phyloP scores from a whole-genome alignment of 371 early-diverging fungal genomes.

The Rhizopus delemar region DNA sequence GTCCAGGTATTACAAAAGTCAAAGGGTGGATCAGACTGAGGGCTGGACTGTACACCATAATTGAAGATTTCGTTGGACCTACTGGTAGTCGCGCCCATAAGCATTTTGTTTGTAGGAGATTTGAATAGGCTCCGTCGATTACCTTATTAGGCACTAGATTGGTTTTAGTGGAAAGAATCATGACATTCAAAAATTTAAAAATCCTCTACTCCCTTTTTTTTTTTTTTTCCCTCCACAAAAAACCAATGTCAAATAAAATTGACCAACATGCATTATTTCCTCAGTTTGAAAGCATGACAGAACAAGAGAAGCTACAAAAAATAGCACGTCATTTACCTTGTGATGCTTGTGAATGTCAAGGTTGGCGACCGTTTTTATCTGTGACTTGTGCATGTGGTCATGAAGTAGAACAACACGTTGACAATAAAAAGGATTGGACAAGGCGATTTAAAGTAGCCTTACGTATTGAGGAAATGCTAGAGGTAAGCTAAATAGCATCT shows the following conservation, averaged over 20 bases:
- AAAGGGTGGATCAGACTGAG: no score
- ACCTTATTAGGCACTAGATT: no score
- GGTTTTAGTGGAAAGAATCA: no score
- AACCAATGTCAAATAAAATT: not conserved
- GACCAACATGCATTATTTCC: constrained; percentile 23
- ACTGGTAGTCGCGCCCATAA: no score
- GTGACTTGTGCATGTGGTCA: constrained; percentile 48
- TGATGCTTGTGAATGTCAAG: constrained; percentile 42
- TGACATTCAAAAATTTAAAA: no score
- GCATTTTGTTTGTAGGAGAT: no score
- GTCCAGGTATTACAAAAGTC: no score
- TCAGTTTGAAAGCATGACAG: constrained; percentile 21
- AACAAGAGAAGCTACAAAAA: constrained; percentile 44
- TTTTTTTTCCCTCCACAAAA: not conserved
- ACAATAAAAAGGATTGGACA: constrained; percentile 43
- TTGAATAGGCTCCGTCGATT: no score
- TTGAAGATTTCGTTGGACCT: no score
- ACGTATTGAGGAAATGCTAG: constrained; percentile 48
- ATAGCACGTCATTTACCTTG: constrained; percentile 49
- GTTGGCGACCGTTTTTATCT: constrained; percentile 46
- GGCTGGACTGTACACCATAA: no score
- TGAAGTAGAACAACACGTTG: constrained; percentile 43
- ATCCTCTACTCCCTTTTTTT: not conserved
- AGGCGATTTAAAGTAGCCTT: constrained; percentile 50
- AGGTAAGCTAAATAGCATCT: constrained; percentile 25